phyloP scores from a whole-genome alignment of 371 early-diverging fungal genomes.

The Cokeromyces recurvatus region DNA sequence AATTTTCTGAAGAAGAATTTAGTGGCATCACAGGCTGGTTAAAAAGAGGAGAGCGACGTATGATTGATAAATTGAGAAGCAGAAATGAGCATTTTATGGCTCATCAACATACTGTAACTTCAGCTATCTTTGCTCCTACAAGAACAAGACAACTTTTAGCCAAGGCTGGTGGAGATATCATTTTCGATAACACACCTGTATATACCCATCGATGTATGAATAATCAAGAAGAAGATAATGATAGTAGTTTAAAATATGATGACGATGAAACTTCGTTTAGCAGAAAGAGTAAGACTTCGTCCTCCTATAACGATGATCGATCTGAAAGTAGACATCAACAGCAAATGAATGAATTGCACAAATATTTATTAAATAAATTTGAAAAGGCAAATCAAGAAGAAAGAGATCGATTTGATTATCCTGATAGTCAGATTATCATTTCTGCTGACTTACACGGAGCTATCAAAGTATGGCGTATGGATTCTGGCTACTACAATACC shows the following conservation, averaged over 20 bases:
- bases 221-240: neutral
- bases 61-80: constrained; percentile 27
- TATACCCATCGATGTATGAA: constrained; percentile 3
- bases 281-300: neutral
- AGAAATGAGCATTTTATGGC: constrained; percentile 40
- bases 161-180: constrained; percentile 40
- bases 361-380: constrained; percentile 4
- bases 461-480: constrained; percentile 65
- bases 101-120: constrained; percentile 50
- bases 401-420: constrained; percentile 27
- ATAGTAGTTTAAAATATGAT: neutral
- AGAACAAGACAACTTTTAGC: constrained; percentile 54
- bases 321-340: neutral
- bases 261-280: neutral
- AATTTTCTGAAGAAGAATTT: constrained; percentile 1
- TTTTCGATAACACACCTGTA: constrained; percentile 36
- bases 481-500: constrained; percentile 36
- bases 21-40: constrained; percentile 15
- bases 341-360: neutral
- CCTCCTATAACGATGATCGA: neutral
- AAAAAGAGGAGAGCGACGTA: constrained; percentile 23
- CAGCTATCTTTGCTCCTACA: constrained; percentile 59
- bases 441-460: constrained; percentile 59
- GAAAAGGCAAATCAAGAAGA: constrained; percentile 22
- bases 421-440: constrained; percentile 60